A percentile compares a stretch with the other conserved stretches of the same genome.
Conservation (phyloP, 192 early-diverging fungal species). For the Coemansia pectinata region DNA sequence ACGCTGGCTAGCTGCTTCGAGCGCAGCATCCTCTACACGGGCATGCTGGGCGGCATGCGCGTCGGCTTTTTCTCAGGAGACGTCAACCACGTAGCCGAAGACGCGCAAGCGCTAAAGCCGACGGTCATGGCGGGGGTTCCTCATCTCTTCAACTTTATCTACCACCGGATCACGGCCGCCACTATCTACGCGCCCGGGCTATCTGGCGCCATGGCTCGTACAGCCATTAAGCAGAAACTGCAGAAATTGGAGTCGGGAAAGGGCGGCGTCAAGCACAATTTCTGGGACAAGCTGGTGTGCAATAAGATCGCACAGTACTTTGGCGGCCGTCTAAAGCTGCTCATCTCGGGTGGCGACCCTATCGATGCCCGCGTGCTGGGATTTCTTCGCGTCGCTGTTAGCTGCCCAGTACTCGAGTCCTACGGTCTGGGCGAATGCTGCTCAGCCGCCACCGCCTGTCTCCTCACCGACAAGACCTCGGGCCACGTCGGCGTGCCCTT, state of each 20-base stretch:
- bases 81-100: conserved; percentile 69
- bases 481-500: conserved; percentile 78
- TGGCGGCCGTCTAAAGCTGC: conserved; percentile 66
- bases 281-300: conserved; percentile 87
- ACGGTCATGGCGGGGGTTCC: conserved; percentile 88
- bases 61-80: conserved; percentile 75
- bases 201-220: conserved; percentile 61
- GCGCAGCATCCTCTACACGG: conserved; percentile 57
- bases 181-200: conserved; percentile 61
- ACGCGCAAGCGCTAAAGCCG: conserved; percentile 79
- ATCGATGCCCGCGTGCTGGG: conserved; percentile 62
- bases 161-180: conserved; percentile 67
- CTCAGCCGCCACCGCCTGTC: conserved; percentile 26
- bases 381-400: conserved; percentile 64
- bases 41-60: conserved; percentile 61
- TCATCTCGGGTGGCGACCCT: conserved; percentile 66
- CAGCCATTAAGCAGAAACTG: conserved; percentile 62
- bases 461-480: conserved; percentile 32
- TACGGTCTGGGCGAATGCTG: conserved; percentile 47
- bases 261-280: conserved; percentile 59
- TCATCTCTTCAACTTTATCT: conserved; percentile 83
- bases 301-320: conserved; percentile 73
- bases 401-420: conserved; percentile 60
- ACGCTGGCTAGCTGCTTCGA: conserved; percentile 89
- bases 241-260: conserved; percentile 54